phyloP scores from a whole-genome alignment of 192 early-diverging fungal genomes.

The Coemansia sp. region DNA sequence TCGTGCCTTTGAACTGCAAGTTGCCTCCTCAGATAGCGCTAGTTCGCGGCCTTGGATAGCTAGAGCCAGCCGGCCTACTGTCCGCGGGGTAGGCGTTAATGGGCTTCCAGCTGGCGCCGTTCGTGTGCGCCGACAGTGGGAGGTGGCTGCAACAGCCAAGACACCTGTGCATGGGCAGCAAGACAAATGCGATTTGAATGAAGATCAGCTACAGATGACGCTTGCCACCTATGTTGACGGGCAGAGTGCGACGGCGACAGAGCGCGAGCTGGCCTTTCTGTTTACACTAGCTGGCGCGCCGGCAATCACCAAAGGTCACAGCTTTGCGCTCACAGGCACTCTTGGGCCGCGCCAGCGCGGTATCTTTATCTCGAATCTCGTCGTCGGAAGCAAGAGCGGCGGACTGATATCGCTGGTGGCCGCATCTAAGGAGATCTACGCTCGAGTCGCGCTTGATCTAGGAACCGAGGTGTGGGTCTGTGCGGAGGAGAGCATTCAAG shows the following conservation, averaged over 20 bases:
- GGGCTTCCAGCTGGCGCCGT: conserved; percentile 14
- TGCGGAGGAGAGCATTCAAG: conserved; percentile 41
- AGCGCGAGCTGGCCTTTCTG: conserved; percentile 31
- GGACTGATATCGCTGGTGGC: conserved; percentile 23
- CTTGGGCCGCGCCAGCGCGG: conserved; percentile 41
- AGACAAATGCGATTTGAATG: not conserved
- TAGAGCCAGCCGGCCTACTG: conserved; percentile 19
- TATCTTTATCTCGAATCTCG: conserved; percentile 47
- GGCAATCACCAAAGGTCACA: conserved; percentile 11
- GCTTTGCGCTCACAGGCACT: conserved; percentile 49
- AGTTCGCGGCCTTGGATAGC: conserved; percentile 46
- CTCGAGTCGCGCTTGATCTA: conserved; percentile 21
- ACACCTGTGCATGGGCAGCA: not conserved
- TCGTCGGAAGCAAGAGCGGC: conserved; percentile 7
- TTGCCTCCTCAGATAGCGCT: conserved; percentile 30
- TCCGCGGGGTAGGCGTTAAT: conserved; percentile 28
- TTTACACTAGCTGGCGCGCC: conserved; percentile 44
- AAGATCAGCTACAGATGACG: conserved; percentile 6
- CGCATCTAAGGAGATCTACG: conserved; percentile 47
- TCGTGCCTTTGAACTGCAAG: conserved; percentile 34
- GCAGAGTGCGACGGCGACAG: not conserved
- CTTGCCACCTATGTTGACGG: conserved; percentile 41
- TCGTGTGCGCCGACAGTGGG: conserved; percentile 43
- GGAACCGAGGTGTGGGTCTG: conserved; percentile 42
- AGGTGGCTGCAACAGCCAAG: conserved; percentile 6